Evolutionary conservation across 495 filamentous ascomycete genomes (phyloP).

Genomic region (Amniculicola lignicola): DNA sequence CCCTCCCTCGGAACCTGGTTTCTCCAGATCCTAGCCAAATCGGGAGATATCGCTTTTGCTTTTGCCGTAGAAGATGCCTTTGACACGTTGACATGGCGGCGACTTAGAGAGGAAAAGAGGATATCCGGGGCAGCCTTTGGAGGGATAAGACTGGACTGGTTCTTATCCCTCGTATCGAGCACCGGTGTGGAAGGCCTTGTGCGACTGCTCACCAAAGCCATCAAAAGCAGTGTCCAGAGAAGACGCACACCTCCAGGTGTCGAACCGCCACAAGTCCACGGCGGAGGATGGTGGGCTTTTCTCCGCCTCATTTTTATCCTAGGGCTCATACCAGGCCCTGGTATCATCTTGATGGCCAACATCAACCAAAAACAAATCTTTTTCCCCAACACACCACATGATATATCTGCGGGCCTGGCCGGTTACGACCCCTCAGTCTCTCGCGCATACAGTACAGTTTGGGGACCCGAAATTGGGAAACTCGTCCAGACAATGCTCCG

Average conservation of each 20-base stretch:
- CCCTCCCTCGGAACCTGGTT: slow-evolving; percentile 10
- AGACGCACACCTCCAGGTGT: too few species aligned
- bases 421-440: slow-evolving; percentile 8
- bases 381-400: neutral
- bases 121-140: neutral
- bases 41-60: slow-evolving; percentile 19
- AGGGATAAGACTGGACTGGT: slow-evolving; percentile 5
- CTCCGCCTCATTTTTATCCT: slow-evolving; percentile 9
- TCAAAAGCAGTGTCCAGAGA: neutral
- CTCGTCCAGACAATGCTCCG: slow-evolving; percentile 16
- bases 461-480: neutral
- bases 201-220: neutral
- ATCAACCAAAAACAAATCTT: slow-evolving; percentile 2
- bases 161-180: slow-evolving; percentile 12
- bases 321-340: slow-evolving; percentile 17
- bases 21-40: slow-evolving; percentile 12
- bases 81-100: slow-evolving; percentile 16
- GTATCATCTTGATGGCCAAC: slow-evolving; percentile 21
- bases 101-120: neutral
- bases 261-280: too few species aligned
- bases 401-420: slow-evolving; percentile 13
- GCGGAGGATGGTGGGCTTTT: slow-evolving; percentile 2
- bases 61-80: slow-evolving; percentile 11
- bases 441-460: neutral
- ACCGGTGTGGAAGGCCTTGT: slow-evolving; percentile 11